Base-by-base conservation (phyloP, 192 early-diverging fungal species). In the Coemansia sp. region DNA sequence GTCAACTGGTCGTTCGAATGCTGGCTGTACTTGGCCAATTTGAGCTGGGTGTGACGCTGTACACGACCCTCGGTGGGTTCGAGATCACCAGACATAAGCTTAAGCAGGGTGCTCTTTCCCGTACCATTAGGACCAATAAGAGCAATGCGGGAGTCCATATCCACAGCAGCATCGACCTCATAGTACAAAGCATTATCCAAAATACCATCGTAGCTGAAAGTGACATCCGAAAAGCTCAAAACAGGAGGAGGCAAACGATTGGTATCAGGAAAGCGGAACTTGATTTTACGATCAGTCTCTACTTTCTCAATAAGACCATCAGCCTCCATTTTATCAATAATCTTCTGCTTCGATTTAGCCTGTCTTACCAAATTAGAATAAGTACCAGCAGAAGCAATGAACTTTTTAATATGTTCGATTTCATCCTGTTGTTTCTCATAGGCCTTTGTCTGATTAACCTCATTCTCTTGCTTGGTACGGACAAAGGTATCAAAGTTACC, bases 241-340 rank as follows among this genome's bases (percentile, higher is more conserved):
- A 99, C 95, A 18, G 97, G 97, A 16, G 97, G 95, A 27, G 97
- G 97, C 50, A 99, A 86, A 69, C 90, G 92, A 41, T 85, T 89
- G 51, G 89, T 85, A 67, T 90, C 85, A 47, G 89, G 87, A 85
- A 99, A 99, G 66, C 82, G 80, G 83, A 99, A 97, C 67, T 88
- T 87, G 85, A 94, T 93, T 62, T 86, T 65, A 54, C 75, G 82
- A 52, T 83, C 84, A 51, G 81, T 76, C 60, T 93, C 89, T 48
- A 97, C 93, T 84, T 96, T 94, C 68, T 99, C 97, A 53, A 99
- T 88, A 56, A 99, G 83, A 68, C 97, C 97, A 64, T 89, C 97
- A 63, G 95, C 97, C 83, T 95, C 93, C 97, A 99, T 99, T 85
- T 99, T 99, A 85, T 99, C 97, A 49, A 99, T 89, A 78, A 97